A percentile compares a stretch with the other conserved stretches of the same genome.
These are phyloP conservation scores for Wickerhamomyces mucosus DNA, from an alignment of 805 yeast species.

Conservation along the genomic window DNA sequence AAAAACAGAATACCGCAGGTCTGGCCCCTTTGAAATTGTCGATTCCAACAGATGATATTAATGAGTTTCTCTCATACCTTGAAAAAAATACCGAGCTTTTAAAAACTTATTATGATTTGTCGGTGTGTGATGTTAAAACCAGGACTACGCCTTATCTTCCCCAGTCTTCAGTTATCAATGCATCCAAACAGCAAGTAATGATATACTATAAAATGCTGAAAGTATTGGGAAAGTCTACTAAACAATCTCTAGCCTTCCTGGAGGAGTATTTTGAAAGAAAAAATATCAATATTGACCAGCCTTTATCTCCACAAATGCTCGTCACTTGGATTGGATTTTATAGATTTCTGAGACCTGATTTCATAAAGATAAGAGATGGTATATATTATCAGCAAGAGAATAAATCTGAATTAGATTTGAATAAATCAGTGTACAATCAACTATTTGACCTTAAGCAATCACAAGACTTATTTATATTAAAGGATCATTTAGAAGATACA, in stretches of 20 bases:
- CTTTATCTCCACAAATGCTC: conserved; percentile 33
- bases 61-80: conserved; percentile 6
- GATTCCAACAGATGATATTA: conserved; percentile 4
- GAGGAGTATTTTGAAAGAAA: conserved; percentile 38
- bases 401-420: conserved; percentile 34
- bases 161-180: conserved; percentile 37
- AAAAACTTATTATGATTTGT: conserved; percentile 15
- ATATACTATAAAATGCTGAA: conserved; percentile 45
- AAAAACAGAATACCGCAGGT: background rate
- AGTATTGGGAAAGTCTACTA: conserved; percentile 20
- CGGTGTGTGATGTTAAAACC: conserved; percentile 54
- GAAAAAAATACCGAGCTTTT: conserved; percentile 13
- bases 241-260: conserved; percentile 31
- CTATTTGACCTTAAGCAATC: no score
- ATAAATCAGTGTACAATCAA: conserved; percentile 19
- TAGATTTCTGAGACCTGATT: conserved; percentile 30
- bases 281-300: conserved; percentile 37
- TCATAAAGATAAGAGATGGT: conserved; percentile 32
- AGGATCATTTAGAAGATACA: background rate
- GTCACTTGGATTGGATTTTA: conserved; percentile 28
- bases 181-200: conserved; percentile 51
- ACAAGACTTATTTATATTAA: conserved; percentile 10
- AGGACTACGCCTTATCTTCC: conserved; percentile 37
- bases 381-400: no score
- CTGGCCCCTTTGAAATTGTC: no score